Conservation (phyloP, 1,139 yeast species). For the Blastobotrys arbuscula region DNA sequence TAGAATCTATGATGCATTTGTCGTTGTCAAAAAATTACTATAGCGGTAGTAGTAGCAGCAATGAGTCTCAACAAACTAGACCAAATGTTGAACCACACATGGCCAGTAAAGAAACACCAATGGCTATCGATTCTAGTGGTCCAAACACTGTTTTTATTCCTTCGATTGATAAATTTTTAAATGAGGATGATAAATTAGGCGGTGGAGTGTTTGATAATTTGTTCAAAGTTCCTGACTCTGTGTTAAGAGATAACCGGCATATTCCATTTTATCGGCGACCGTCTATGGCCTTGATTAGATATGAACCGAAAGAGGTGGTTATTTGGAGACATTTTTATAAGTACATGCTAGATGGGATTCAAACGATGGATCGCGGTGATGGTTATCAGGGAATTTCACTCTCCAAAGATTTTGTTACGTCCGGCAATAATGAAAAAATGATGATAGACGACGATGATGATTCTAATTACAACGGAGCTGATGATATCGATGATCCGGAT, state of each 20-base stretch:
- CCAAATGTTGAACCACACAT: background rate
- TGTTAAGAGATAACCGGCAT: constrained; percentile 10
- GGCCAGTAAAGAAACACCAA: background rate
- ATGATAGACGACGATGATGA: background rate
- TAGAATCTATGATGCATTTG: constrained; percentile 11
- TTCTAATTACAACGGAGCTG: background rate
- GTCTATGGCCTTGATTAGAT: constrained; percentile 21
- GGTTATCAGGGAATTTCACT: too few relatives aligned
- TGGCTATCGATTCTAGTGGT: constrained; percentile 20
- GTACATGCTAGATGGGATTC: background rate
- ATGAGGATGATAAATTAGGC: constrained; percentile 16
- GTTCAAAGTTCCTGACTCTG: constrained; percentile 14
- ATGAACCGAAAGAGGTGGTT: constrained; percentile 15
- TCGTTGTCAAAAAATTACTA: background rate
- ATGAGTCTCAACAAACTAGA: background rate
- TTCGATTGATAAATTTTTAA: constrained; percentile 24
- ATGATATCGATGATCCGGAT: background rate
- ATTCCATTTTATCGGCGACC: constrained; percentile 20
- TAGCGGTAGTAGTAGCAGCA: background rate
- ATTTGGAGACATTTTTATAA: constrained; percentile 13
- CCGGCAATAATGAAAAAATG: background rate
- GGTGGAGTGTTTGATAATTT: constrained; percentile 14
- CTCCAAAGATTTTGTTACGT: too few relatives aligned
- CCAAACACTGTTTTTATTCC: constrained; percentile 24
- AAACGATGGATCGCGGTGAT: background rate